Conservation (phyloP, 1,139 yeast genomes). For the Pichia sp. region DNA sequence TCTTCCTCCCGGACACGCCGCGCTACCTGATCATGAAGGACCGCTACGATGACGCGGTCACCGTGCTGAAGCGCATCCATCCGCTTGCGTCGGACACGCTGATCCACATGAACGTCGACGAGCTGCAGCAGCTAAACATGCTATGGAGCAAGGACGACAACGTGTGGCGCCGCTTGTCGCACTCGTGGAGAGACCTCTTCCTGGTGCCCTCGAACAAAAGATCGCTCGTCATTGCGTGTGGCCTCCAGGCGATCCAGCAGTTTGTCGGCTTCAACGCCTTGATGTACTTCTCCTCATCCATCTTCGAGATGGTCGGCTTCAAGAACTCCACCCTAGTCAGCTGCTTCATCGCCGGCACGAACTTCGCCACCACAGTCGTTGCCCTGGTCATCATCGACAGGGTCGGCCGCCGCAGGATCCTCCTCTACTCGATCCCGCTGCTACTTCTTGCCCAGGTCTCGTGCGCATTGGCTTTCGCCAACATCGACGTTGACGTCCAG, state of each 20-base stretch:
- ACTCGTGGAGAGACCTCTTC: slow-evolving; percentile 43
- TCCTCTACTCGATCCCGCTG: slow-evolving; percentile 45
- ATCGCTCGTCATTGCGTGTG: slow-evolving; percentile 55
- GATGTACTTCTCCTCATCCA: slow-evolving; percentile 57
- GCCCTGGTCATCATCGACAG: slow-evolving; percentile 50
- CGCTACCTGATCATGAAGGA: slow-evolving; percentile 48
- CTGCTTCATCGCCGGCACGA: slow-evolving; percentile 54
- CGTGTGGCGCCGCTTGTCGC: slow-evolving; percentile 32
- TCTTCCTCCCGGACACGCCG: slow-evolving; percentile 56
- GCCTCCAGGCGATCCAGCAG: slow-evolving; percentile 57
- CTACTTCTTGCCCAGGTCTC: slow-evolving; percentile 45
- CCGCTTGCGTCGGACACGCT: slow-evolving; percentile 33
- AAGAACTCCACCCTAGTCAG: slow-evolving; percentile 53
- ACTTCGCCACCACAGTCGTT: slow-evolving; percentile 50
- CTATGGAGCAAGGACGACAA: slow-evolving; percentile 22
- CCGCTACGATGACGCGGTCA: slow-evolving; percentile 38
- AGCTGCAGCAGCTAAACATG: slow-evolving; percentile 40
- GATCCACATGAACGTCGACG: slow-evolving; percentile 42
- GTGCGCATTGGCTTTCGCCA: slow-evolving; percentile 52
- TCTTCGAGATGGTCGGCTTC: slow-evolving; percentile 54
- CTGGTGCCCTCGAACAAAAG: slow-evolving; percentile 45
- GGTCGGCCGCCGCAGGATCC: slow-evolving; percentile 52
- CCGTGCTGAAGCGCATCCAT: slow-evolving; percentile 42
- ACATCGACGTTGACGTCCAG: slow-evolving; percentile 35
- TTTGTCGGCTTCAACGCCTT: slow-evolving; percentile 58